Evolutionary conservation across 176 grass and related monocot species (phyloP).

Genomic region (sorghum (Sorghum bicolor)): DNA sequence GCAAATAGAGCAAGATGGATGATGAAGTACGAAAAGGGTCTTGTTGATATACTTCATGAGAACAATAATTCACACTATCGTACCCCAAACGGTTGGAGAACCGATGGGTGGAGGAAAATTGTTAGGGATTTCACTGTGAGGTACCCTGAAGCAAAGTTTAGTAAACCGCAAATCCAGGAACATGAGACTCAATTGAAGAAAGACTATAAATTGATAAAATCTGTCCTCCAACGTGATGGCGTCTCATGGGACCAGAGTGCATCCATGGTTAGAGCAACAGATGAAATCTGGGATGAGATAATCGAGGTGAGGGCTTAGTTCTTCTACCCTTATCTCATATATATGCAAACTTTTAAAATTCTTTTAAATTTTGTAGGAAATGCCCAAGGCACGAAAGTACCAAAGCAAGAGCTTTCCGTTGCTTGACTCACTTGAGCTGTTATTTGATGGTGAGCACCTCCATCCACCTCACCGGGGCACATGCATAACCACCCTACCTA

Average conservation of each 20-base stretch:
- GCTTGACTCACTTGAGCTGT: constrained; percentile 33
- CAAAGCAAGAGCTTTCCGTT: constrained; percentile 47
- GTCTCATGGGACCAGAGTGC: constrained; percentile 50
- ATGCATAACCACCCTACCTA: neutral
- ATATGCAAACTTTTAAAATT: constrained; percentile 2
- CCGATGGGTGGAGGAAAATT: constrained; percentile 47
- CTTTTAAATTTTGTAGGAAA: constrained; percentile 29
- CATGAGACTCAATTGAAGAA: constrained; percentile 52
- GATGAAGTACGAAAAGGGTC: constrained; percentile 50
- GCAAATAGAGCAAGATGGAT: constrained; percentile 47
- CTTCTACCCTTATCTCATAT: neutral
- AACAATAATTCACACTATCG: constrained; percentile 41
- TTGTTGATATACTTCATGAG: constrained; percentile 46
- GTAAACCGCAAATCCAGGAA: constrained; percentile 52
- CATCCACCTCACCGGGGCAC: neutral
- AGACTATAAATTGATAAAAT: constrained; percentile 46
- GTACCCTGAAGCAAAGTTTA: constrained; percentile 46
- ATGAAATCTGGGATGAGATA: constrained; percentile 59
- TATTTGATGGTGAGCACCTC: constrained; percentile 36
- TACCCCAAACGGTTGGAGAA: constrained; percentile 47
- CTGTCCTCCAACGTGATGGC: constrained; percentile 37
- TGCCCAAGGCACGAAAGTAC: constrained; percentile 49
- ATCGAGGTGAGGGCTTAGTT: constrained; percentile 37
- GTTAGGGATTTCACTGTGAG: constrained; percentile 39
- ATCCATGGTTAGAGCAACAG: constrained; percentile 45